Base-by-base conservation (phyloP, 2,329 filamentous ascomycete genomes). In the Penicillium sp. region DNA sequence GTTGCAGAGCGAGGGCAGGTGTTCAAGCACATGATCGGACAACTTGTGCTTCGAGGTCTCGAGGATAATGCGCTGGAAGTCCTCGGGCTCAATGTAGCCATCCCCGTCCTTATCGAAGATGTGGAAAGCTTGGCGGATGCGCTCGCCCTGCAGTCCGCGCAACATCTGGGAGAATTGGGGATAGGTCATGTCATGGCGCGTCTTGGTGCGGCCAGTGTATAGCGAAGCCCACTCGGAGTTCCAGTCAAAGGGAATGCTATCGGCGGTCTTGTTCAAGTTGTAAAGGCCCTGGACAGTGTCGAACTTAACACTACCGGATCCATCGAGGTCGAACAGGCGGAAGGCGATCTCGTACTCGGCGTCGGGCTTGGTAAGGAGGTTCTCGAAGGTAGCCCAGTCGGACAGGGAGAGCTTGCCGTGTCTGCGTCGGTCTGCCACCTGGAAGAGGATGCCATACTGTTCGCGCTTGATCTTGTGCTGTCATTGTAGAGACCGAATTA, bases 281-380 rank as follows among this genome's bases (percentile, higher is more conserved):
- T 96, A 97, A 57, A 93, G 80, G 58, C 86, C 84, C 71, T 91
- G 87, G 78, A 99, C 93, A 68, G 92, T 87, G 39, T 96, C 90
- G 72, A 93, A 96, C 74, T 93, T 93, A 70, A 99, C 92, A 49
- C 85, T 85, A 60, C 95, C 95, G 21, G 87, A 90, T 60, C 90
- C 86, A 51, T 93, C 88, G 67, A 91, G 84, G 72, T 98, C 93
- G 77, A 99, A 99, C 54, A 99, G 85, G 68, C 95, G 91, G 80
- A 98, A 99, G 16, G 95, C 93, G 68, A 99, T 96, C 77, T 98
- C 93, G 79, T 99, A 99, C 80, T 99, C 95, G 75, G 95, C 95
- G 72, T 98, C 95, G 61, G 95, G 90, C 79, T 97, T 98, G 66
- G 84, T 83, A 58, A 99, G 87, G 62, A 99, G 85, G 80, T 96